Evolutionary conservation across 2,329 filamentous ascomycete species (phyloP).

Genomic region (Dothideomycetes sp.): DNA sequence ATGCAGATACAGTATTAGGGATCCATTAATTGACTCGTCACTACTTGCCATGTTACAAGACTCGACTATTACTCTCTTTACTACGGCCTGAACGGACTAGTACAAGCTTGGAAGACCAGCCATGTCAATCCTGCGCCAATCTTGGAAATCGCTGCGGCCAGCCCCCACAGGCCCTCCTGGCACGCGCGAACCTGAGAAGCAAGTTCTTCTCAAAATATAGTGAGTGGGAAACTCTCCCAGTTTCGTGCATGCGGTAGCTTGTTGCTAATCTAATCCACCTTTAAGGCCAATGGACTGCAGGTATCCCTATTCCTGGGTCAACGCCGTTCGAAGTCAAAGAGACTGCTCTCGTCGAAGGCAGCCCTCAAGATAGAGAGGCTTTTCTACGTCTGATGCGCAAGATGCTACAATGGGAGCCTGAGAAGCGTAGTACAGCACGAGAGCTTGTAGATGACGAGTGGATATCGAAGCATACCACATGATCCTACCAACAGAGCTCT

Average conservation of each 20-base stretch:
- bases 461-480: constrained; percentile 1
- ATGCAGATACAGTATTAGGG: too few species aligned
- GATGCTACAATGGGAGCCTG: neutral
- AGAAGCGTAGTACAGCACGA: constrained; percentile 1
- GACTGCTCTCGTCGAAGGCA: constrained; percentile 11
- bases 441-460: neutral
- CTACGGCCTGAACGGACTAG: too few species aligned
- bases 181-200: constrained; percentile 11
- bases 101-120: too few species aligned
- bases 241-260: neutral
- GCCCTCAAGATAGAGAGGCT: neutral
- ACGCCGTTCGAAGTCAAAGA: constrained; percentile 4
- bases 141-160: neutral
- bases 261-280: neutral
- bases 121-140: neutral
- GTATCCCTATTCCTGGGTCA: constrained; percentile 4
- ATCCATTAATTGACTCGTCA: too few species aligned
- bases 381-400: constrained; percentile 1
- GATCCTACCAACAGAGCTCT: neutral
- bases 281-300: constrained; percentile 4
- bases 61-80: too few species aligned
- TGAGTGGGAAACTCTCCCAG: constrained; percentile 2
- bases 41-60: too few species aligned
- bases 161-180: constrained; percentile 1
- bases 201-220: constrained; percentile 12